phyloP scores from a whole-genome alignment of 306 rosid genomes.

The Castanea crenata region DNA sequence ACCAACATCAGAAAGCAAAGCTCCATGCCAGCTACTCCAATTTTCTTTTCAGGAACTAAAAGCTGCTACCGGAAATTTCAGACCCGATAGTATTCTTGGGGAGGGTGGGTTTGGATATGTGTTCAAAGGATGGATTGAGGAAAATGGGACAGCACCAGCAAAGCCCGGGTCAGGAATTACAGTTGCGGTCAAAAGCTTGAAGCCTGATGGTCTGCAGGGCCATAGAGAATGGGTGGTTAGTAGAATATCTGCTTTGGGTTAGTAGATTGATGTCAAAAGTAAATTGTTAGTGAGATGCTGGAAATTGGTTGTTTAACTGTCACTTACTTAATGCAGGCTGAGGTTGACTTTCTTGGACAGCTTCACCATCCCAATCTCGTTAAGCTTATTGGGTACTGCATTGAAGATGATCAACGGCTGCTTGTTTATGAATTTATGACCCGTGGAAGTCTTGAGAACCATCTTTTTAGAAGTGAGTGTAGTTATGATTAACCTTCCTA shows the following conservation, averaged over 20 bases:
- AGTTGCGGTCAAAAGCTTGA: slow-evolving; percentile 92
- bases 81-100: slow-evolving; percentile 98
- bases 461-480: slow-evolving; percentile 90
- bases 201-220: slow-evolving; percentile 96
- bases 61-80: slow-evolving; percentile 93
- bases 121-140: slow-evolving; percentile 98
- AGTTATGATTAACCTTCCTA: slow-evolving; percentile 7
- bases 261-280: slow-evolving; percentile 49
- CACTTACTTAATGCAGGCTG: slow-evolving; percentile 69
- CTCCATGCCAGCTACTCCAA: slow-evolving; percentile 64
- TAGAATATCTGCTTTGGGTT: slow-evolving; percentile 75
- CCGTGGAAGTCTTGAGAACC: slow-evolving; percentile 97
- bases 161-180: slow-evolving; percentile 93
- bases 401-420: slow-evolving; percentile 86
- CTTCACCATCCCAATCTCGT: slow-evolving; percentile 97
- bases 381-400: slow-evolving; percentile 90
- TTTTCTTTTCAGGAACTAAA: slow-evolving; percentile 87
- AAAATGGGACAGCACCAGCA: slow-evolving; percentile 93
- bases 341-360: slow-evolving; percentile 93
- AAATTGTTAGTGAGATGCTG: slow-evolving; percentile 27
- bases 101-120: slow-evolving; percentile 97
- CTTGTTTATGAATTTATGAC: slow-evolving; percentile 96
- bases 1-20: slow-evolving; percentile 51
- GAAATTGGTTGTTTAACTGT: slow-evolving; percentile 34
- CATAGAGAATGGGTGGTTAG: slow-evolving; percentile 99